Base-by-base conservation (phyloP, 805 yeast species). In the Torulaspora delbrueckii region DNA sequence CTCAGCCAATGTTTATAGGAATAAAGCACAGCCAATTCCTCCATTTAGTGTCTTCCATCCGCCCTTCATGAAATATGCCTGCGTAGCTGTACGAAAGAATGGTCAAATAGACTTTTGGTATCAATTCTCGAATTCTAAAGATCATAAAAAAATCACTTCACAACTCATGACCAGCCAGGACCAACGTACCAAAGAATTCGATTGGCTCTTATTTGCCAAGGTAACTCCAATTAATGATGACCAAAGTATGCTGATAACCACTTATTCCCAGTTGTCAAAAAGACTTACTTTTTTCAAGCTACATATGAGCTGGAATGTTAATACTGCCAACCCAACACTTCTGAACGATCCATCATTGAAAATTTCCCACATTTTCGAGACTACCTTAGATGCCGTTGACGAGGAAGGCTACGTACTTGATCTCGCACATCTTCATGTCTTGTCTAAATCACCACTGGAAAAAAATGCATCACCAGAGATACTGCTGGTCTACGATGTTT, bases 31-130 rank as follows among this genome's bases (percentile, higher is more conserved):
- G 44, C 65, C 63, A 46, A 48, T 64, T 3, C 59, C 63, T 7
- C 67, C 68, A 8, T 61, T 51, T 47, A 68, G 70, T 13, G 61
- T 63, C 4, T 62, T 60, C 32, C 65, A 66, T 46, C 70, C 70
- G 3, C 65, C 67, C n/a, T 65, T 62, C 37, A 62, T 66, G 55
- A 65, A 66, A 50, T 63, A 63, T 52, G 66, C 68, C 8, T 66
- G 67, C 45, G 43, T 59, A 35, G 68, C 63, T 4, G 51, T 65
- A 16, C 59, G 70, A 47, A 60, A 54, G 37, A 64, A 63, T 43
- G 68, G 68, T 18, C 67, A 65, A 43, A 48, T 66, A 31, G 68
- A 63, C 46, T 62, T 66, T 36, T 66, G 70, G 70, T 66, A 66
- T 40, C 69, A 66, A 45, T 62, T 66, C 41, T 66, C 69, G 9